Conservation (phyloP, 2,329 filamentous ascomycete species). For the Apiospora rasikravindrae region DNA sequence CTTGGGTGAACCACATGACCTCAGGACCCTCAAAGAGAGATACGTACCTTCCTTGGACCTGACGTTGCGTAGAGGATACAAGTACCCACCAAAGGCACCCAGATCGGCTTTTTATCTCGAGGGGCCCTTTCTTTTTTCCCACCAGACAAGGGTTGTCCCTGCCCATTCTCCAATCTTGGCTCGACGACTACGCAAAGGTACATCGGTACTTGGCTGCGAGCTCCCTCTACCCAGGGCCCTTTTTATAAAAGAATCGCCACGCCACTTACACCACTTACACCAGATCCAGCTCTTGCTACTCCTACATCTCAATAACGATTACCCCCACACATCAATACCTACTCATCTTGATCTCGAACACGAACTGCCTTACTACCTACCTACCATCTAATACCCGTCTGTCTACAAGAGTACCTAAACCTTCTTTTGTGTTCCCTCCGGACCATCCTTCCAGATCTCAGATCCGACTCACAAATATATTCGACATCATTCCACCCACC, state of each 20-base stretch:
- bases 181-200: neutral
- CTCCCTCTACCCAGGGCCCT: neutral
- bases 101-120: constrained; percentile 10
- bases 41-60: neutral
- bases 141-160: neutral
- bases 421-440: constrained; percentile 21
- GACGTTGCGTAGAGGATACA: neutral
- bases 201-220: neutral
- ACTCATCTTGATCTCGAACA: constrained; percentile 21
- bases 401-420: neutral
- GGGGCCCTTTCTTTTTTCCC: neutral
- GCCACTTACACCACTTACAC: constrained; percentile 26
- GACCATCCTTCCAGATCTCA: neutral
- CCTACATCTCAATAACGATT: constrained; percentile 13
- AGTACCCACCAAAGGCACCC: neutral
- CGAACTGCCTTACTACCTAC: neutral
- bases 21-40: constrained; percentile 1
- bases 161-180: constrained; percentile 3
- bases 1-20: constrained; percentile 12
- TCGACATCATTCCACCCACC: constrained; percentile 20
- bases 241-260: constrained; percentile 18
- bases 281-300: constrained; percentile 32
- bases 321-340: constrained; percentile 28
- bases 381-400: neutral
- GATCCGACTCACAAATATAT: constrained; percentile 18